Evolutionary conservation across 257 asterid species (phyloP).

Genomic region (Rubia yunnanensis): DNA sequence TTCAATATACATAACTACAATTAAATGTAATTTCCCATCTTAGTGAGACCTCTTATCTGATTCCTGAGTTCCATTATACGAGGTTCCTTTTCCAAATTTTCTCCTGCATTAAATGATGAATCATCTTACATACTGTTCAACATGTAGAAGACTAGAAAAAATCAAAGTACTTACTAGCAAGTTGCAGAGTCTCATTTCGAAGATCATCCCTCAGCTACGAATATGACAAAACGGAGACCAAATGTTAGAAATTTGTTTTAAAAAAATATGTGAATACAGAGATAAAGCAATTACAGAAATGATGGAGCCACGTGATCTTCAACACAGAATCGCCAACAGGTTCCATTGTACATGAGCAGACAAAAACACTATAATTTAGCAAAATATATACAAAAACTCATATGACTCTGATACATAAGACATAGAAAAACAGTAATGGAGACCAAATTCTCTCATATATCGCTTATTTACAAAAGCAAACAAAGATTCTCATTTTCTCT

Average conservation of each 20-base stretch:
- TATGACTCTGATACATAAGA: no score
- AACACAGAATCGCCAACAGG: no score
- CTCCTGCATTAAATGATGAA: slow-evolving; percentile 5
- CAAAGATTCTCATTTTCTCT: background rate
- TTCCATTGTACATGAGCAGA: no score
- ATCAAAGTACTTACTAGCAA: slow-evolving; percentile 63
- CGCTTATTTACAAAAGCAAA: background rate
- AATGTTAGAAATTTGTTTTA: slow-evolving; percentile 14
- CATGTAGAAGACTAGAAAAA: background rate
- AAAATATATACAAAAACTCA: no score
- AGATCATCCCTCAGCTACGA: no score
- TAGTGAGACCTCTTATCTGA: no score
- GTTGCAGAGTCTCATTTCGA: slow-evolving; percentile 86
- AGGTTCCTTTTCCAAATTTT: no score
- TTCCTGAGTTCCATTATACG: no score
- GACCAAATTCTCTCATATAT: no score
- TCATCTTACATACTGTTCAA: background rate
- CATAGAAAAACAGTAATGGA: no score
- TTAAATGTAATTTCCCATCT: no score
- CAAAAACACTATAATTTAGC: no score
- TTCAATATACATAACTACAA: background rate
- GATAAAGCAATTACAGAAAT: slow-evolving; percentile 4
- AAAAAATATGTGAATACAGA: slow-evolving; percentile 6
- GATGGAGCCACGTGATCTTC: background rate
- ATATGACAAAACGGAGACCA: slow-evolving; percentile 7